Base-by-base conservation (phyloP, 2,329 filamentous ascomycete species). In the Colletotrichum graminicola region DNA sequence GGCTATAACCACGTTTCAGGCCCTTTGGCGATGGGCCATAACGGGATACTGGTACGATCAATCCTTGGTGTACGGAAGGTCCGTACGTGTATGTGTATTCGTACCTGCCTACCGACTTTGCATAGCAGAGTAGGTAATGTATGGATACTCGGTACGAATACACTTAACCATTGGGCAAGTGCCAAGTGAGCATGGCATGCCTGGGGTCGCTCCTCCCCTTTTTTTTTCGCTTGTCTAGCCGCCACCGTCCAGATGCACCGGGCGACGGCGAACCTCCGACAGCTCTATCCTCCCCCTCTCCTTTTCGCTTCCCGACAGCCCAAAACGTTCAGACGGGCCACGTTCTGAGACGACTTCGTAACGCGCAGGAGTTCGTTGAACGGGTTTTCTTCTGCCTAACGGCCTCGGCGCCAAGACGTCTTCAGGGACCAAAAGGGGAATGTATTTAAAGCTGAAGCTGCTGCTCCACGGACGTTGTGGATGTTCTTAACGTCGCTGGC, bases 311-410 rank as follows among this genome's bases (percentile, higher is more conserved):
- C 59, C 21, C n/a, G 18, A 18, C 45, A 36, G 26, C 39, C 18
- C 32, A 47, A 36, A 32, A 41, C 39, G 57, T 62, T 57, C 68
- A 52, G 57, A 71, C 57, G 68, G 68, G 26, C 64, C 63, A 41
- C 34, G 34, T 29, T 21, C 68, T 71, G 68, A 67, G 68, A 71
- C 68, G 68, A 62, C 51, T 71, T 66, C 68, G 68, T 71, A 68
- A 71, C 67, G 63, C 47, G 12, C 54, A 47, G 67, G 56, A 56
- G 67, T 41, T 23, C 67, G 43, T 34, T 29, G 54, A 59, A 39
- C 43, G 39, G 63, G 43, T 52, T 54, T 65, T 29, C 43, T 54
- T 57, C 43, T 49, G 39, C 57, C 64, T 57, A 51, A 10, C 34
- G 26, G 64, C 32, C 29, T 57, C 47, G 14, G 41, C 32, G 52